A percentile compares a stretch with the other conserved stretches of the same genome.
phyloP scores from a whole-genome alignment of 345 rosid species.

The Citrus reticulata region DNA sequence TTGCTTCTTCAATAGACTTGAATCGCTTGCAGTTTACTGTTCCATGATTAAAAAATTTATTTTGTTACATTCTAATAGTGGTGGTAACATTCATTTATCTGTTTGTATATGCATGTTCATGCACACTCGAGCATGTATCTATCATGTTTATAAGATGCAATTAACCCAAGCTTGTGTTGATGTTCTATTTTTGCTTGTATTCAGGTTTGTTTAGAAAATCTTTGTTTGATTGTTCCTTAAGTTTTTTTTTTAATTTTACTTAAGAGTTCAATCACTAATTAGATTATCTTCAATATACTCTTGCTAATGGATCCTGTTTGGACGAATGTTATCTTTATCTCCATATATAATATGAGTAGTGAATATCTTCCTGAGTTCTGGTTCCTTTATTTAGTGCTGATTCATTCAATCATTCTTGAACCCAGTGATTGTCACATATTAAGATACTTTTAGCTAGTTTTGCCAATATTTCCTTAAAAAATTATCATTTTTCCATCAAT shows the following conservation, averaged over 20 bases:
- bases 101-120: background rate
- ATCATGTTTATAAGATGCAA: background rate
- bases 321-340: background rate
- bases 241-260: background rate
- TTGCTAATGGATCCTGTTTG: background rate
- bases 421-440: background rate
- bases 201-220: background rate
- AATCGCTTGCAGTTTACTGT: background rate
- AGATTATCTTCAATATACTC: background rate
- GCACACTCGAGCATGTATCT: background rate
- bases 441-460: conserved; percentile 3
- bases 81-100: background rate
- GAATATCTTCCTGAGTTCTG: background rate
- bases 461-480: background rate
- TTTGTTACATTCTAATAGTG: background rate
- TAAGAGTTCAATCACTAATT: background rate
- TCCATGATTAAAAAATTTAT: background rate
- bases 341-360: background rate
- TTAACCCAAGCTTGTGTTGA: background rate
- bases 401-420: background rate
- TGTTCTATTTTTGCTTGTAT: background rate
- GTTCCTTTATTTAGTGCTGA: background rate
- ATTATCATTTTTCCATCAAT: conserved; percentile 2
- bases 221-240: background rate
- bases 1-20: background rate